phyloP scores from a whole-genome alignment of 2,329 filamentous ascomycete species.

The Epichloe sibirici region DNA sequence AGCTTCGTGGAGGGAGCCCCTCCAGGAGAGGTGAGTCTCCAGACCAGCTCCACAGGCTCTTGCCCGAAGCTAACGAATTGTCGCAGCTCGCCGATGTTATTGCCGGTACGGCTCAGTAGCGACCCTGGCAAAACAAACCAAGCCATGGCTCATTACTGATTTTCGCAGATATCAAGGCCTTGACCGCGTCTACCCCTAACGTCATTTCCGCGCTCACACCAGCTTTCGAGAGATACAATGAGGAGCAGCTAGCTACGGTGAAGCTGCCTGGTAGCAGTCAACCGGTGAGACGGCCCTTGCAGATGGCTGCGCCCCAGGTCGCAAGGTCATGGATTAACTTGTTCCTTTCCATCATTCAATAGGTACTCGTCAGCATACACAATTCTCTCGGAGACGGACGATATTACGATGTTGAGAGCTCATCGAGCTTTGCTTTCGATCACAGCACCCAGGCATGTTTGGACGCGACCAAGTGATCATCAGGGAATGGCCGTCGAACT shows the following conservation, averaged over 20 bases:
- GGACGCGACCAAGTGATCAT: background rate
- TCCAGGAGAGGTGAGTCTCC: slow-evolving; percentile 72
- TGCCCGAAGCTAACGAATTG: slow-evolving; percentile 16
- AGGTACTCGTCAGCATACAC: slow-evolving; percentile 77
- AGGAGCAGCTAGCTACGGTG: slow-evolving; percentile 79
- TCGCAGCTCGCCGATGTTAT: slow-evolving; percentile 73
- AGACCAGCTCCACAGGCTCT: slow-evolving; percentile 4
- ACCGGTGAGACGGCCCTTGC: slow-evolving; percentile 19
- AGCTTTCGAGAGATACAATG: slow-evolving; percentile 90
- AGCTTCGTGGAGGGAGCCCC: slow-evolving; percentile 87
- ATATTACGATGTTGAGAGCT: slow-evolving; percentile 84
- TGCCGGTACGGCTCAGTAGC: slow-evolving; percentile 46
- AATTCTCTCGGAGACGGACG: slow-evolving; percentile 69
- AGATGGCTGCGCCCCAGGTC: too few species aligned
- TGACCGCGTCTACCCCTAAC: slow-evolving; percentile 58
- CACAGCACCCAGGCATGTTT: slow-evolving; percentile 58
- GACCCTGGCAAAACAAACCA: background rate
- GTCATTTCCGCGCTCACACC: slow-evolving; percentile 63
- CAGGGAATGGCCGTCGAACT: background rate
- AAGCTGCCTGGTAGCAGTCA: slow-evolving; percentile 82
- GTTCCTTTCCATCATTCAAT: slow-evolving; percentile 7
- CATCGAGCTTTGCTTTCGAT: slow-evolving; percentile 80
- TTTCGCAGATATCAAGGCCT: slow-evolving; percentile 68
- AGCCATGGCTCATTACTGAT: background rate
- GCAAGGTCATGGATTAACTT: background rate